A percentile compares a stretch with the other conserved stretches of the same genome.
These are phyloP conservation scores for Zasmidium citrigriseum DNA, from an alignment of 2,329 filamentous ascomycete genomes.

Conservation along the genomic window DNA sequence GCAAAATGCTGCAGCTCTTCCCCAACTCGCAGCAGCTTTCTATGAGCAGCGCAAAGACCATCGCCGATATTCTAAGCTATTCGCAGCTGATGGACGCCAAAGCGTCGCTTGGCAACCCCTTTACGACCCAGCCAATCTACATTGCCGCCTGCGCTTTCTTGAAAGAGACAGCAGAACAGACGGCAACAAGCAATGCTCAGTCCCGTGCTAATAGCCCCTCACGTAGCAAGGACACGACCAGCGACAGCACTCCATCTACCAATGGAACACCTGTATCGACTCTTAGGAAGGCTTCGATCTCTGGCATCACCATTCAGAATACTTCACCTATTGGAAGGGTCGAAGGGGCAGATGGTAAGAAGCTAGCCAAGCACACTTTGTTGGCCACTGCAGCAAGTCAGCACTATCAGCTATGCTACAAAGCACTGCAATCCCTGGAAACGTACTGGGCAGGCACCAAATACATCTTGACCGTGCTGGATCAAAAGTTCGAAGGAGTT, in stretches of 20 bases:
- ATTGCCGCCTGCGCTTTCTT: conserved; percentile 88
- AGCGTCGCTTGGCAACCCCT: conserved; percentile 84
- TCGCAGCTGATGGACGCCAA: conserved; percentile 83
- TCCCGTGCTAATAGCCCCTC: conserved; percentile 54
- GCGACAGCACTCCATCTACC: conserved; percentile 11
- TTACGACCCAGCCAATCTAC: conserved; percentile 85
- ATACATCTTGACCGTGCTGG: conserved; percentile 82
- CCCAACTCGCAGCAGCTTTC: conserved; percentile 78
- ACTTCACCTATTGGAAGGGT: conserved; percentile 13
- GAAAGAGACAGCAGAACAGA: conserved; percentile 74
- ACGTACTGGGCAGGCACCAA: conserved; percentile 83
- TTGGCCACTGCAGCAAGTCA: conserved; percentile 80
- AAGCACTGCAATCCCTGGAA: conserved; percentile 77
- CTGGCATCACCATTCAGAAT: conserved; percentile 10
- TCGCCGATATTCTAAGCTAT: conserved; percentile 84
- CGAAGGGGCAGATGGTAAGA: conserved; percentile 27
- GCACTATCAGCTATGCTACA: conserved; percentile 85
- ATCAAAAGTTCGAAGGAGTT: conserved; percentile 85
- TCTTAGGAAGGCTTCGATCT: conserved; percentile 12
- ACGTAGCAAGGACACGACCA: conserved; percentile 9
- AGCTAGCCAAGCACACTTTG: conserved; percentile 67
- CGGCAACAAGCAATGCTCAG: conserved; percentile 60
- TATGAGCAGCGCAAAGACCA: conserved; percentile 89
- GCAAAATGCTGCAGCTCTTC: conserved; percentile 69
- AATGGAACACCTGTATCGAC: conserved; percentile 14